Percentiles rank a stretch among this genome's conserved stretches.
Conservation (phyloP, 1,284 basidiomycete species). For the Boletus sp. region DNA sequence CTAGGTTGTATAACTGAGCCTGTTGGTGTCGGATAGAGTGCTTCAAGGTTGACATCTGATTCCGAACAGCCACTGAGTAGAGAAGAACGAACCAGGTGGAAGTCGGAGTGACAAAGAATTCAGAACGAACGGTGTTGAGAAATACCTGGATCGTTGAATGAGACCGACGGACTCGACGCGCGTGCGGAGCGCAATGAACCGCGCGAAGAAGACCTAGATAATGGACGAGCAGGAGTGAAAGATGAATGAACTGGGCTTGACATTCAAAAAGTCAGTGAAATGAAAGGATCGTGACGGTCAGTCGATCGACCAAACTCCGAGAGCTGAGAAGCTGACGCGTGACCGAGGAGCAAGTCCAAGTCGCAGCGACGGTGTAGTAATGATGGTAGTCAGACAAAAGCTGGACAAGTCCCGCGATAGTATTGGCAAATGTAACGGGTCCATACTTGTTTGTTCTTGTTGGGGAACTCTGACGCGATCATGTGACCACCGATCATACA, state of each 20-base stretch:
- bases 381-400: conserved; percentile 8
- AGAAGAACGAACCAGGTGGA: conserved; percentile 30
- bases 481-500: conserved; percentile 16
- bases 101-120: conserved; percentile 25
- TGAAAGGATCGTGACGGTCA: conserved; percentile 29
- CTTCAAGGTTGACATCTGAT: conserved; percentile 70
- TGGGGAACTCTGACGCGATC: conserved; percentile 27
- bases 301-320: conserved; percentile 19
- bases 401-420: not conserved
- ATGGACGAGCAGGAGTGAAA: conserved; percentile 33
- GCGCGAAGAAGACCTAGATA: conserved; percentile 58
- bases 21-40: conserved; percentile 75
- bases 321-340: conserved; percentile 3
- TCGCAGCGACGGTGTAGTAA: conserved; percentile 10
- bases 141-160: conserved; percentile 57
- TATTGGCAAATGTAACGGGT: conserved; percentile 9
- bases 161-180: conserved; percentile 49
- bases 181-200: conserved; percentile 47
- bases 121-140: conserved; percentile 19
- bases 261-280: conserved; percentile 28
- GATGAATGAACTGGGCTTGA: conserved; percentile 32
- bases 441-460: conserved; percentile 23
- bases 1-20: conserved; percentile 64
- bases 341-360: conserved; percentile 10
- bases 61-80: conserved; percentile 57